Evolutionary conservation across 1,284 basidiomycete species (phyloP), one percentile per base, ranked within the genome.

Genomic region (Sanghuangporus weigelae): DNA sequence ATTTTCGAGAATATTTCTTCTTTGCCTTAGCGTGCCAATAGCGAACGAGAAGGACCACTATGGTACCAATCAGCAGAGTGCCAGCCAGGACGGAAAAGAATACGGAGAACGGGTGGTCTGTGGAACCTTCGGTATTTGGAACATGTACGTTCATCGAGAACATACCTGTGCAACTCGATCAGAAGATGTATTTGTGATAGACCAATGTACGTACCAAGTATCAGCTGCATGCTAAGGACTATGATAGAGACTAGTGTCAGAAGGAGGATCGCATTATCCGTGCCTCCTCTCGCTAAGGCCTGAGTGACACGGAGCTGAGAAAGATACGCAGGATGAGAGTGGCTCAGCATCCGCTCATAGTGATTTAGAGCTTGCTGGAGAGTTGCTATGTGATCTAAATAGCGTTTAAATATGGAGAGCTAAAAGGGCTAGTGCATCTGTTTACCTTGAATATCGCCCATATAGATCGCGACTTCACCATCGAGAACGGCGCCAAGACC

Each of bases 401-500:
- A 39, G 51, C 61, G 63, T 56, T 62, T 31, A 60, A 60, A 12
- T 19, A 53, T 10, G 56, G 26, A 2, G 56, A 38, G 11, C 12
- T 51, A 36, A 23, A 2, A 12, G 12, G 4, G 26, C 36, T 16
- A n/a, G 16, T 12, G 51, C n/a, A 40, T 31, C 10, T 39, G 51
- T 26, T 62, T 67, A 93, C 93, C 95, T 80, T 96, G 92, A 3
- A 98, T 84, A 74, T 98, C 96, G 53, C 93, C 93, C 77, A 97
- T 85, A 73, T 98, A 95, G 16, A 95, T 92, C 5, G 84, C 88
- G 42, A 94, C 82, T 67, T 92, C 80, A 42, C 86, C 81, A n/a
- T 44, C 63, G 11, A 51, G 23, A 7, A 38, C 19, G 7, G 49
- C 26, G 21, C 53, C 40, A 21, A 38, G 40, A 7, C 59, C 48